Percentiles rank a stretch among this genome's conserved stretches.
phyloP scores from a whole-genome alignment of 2,329 filamentous ascomycete genomes.

The Celoporthe dispersa region DNA sequence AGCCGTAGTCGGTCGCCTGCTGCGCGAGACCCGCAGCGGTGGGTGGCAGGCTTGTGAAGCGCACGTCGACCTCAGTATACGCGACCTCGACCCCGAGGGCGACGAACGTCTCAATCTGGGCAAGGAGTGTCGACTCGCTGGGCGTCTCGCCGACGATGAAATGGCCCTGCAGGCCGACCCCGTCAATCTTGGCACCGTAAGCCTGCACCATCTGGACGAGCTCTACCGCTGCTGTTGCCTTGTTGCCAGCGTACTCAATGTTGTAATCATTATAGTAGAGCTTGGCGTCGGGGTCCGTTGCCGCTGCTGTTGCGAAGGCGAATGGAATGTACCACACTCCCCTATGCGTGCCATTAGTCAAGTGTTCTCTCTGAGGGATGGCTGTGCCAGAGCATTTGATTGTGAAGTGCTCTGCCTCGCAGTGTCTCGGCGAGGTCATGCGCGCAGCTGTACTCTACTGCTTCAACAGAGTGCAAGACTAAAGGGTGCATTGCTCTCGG shows the following conservation, averaged over 20 bases:
- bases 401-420: background rate
- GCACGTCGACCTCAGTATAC: conserved; percentile 66
- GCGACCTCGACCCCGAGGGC: conserved; percentile 60
- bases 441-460: background rate
- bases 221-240: conserved; percentile 49
- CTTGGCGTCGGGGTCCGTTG: conserved; percentile 59
- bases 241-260: conserved; percentile 57
- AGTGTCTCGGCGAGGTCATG: background rate
- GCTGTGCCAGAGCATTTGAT: background rate
- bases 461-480: background rate
- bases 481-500: background rate
- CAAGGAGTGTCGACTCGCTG: conserved; percentile 46
- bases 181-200: conserved; percentile 61
- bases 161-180: conserved; percentile 66
- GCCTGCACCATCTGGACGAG: conserved; percentile 51
- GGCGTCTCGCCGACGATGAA: conserved; percentile 59
- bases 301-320: conserved; percentile 60
- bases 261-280: conserved; percentile 59
- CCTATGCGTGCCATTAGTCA: background rate
- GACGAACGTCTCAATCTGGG: conserved; percentile 55
- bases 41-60: conserved; percentile 46
- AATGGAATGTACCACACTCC: conserved; percentile 57
- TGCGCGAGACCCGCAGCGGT: conserved; percentile 45
- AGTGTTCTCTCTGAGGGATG: background rate
- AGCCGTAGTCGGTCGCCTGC: conserved; percentile 53